Evolutionary conservation across 2,329 filamentous ascomycete genomes (phyloP).

Genomic region (Fusarium sp.): DNA sequence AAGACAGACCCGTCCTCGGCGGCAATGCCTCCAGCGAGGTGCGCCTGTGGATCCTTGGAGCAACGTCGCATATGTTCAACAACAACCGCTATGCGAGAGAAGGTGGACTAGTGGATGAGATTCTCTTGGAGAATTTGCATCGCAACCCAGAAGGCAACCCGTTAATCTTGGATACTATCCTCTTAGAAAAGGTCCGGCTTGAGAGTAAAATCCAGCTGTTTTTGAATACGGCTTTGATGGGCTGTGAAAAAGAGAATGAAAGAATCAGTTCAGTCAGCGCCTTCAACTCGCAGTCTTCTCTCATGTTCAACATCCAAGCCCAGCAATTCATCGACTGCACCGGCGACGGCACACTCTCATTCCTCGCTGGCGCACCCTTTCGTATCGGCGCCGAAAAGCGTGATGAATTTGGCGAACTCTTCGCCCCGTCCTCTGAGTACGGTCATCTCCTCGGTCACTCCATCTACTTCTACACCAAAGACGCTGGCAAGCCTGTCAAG

Average conservation of each 20-base stretch:
- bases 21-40: conserved; percentile 28
- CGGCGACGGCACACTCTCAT: conserved; percentile 20
- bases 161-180: conserved; percentile 16
- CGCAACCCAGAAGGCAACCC: conserved; percentile 13
- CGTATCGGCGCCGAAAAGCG: conserved; percentile 24
- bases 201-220: conserved; percentile 7
- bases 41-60: conserved; percentile 20
- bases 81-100: conserved; percentile 28
- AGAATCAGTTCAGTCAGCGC: conserved; percentile 10
- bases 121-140: conserved; percentile 17
- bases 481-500: conserved; percentile 16
- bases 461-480: conserved; percentile 28
- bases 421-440: conserved; percentile 20
- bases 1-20: conserved; percentile 18
- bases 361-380: conserved; percentile 18
- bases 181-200: conserved; percentile 11
- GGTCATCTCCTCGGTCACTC: conserved; percentile 24
- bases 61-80: conserved; percentile 23
- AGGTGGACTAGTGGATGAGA: conserved; percentile 27
- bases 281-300: conserved; percentile 7
- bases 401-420: conserved; percentile 17
- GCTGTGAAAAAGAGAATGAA: background rate
- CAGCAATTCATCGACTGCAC: conserved; percentile 27
- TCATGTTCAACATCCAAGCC: conserved; percentile 12
- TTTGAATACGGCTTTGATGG: conserved; percentile 1